These are phyloP conservation scores for Citrus mangshanensis DNA, from an alignment of 345 rosid genomes.

Conservation along the genomic window DNA sequence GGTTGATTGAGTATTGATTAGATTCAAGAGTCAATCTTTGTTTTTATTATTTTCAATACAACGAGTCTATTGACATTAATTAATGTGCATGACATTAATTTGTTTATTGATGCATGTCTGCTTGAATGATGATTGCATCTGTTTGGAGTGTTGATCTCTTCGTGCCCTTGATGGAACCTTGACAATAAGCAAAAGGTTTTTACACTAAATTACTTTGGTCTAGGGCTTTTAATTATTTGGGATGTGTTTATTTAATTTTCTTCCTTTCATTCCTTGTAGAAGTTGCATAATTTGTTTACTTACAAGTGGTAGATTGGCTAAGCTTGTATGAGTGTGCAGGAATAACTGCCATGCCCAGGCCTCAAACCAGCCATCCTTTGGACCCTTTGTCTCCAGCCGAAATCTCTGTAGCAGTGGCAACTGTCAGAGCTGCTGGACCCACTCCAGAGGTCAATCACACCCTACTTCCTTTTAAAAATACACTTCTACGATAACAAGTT, in stretches of 20 bases:
- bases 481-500: neutral
- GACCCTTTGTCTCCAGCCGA: constrained; percentile 90
- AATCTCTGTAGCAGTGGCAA: constrained; percentile 84
- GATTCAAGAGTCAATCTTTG: neutral
- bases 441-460: constrained; percentile 69
- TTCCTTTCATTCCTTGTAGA: neutral
- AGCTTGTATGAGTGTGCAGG: constrained; percentile 31
- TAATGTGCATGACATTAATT: too few relatives aligned
- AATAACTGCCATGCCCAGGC: constrained; percentile 64
- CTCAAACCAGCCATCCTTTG: constrained; percentile 80
- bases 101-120: neutral
- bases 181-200: neutral
- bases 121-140: neutral
- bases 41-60: neutral
- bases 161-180: neutral
- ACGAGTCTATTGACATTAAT: too few relatives aligned
- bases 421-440: constrained; percentile 91
- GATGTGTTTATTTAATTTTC: neutral
- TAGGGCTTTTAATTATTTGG: neutral
- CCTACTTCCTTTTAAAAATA: neutral
- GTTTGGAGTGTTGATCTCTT: neutral
- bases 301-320: constrained; percentile 7
- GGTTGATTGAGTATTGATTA: neutral
- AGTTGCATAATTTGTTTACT: neutral
- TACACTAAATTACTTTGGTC: neutral